Evolutionary conservation across 805 yeast species (phyloP).

Genomic region (Nematodospora valgi): DNA sequence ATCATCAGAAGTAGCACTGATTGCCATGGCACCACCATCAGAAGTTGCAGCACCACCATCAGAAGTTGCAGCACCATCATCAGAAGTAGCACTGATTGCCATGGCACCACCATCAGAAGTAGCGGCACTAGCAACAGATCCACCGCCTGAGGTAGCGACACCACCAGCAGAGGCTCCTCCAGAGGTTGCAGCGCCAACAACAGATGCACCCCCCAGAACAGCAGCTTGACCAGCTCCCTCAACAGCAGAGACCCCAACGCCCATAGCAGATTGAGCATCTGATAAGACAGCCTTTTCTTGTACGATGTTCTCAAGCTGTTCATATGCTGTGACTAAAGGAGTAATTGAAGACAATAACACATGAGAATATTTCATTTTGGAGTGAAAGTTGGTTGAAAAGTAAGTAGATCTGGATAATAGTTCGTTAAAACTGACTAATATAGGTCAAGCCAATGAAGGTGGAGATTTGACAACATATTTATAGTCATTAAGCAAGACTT

Average conservation of each 20-base stretch:
- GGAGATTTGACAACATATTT: no score
- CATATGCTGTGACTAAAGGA: constrained; percentile 1
- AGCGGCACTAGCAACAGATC: background rate
- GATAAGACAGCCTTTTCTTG: constrained; percentile 3
- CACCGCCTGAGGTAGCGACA: constrained; percentile 4
- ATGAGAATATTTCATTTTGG: constrained; percentile 3
- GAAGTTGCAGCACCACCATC: background rate
- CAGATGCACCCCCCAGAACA: constrained; percentile 1
- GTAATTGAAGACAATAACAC: constrained; percentile 1
- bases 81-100: constrained; percentile 3
- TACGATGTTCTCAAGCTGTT: constrained; percentile 4
- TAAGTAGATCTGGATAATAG: background rate
- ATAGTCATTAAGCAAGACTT: no score
- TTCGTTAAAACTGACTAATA: no score
- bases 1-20: background rate
- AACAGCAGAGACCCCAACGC: constrained; percentile 1
- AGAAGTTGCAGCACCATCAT: constrained; percentile 3
- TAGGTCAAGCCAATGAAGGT: no score
- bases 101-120: constrained; percentile 1
- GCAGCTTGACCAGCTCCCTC: constrained; percentile 1
- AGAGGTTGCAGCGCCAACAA: background rate
- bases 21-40: constrained; percentile 3
- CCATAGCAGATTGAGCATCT: background rate
- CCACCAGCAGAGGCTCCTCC: background rate
- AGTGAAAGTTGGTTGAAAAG: background rate